A percentile compares a stretch with the other conserved stretches of the same genome.
Evolutionary conservation across 78 protist genomes (phyloP).

Genomic region (Dictyostelium discoideum): DNA sequence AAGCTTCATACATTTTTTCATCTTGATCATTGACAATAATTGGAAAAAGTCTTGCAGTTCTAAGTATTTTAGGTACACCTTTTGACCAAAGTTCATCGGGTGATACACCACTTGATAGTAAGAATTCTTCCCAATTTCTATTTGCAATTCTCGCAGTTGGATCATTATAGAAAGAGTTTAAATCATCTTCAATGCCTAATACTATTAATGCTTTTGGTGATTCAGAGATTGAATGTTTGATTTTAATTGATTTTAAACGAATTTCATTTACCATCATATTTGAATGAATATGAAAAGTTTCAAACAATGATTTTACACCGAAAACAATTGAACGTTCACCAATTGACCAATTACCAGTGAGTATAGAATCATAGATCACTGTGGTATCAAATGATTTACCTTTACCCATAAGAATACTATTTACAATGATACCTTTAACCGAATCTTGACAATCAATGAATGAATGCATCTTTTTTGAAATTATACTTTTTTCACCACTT

Average conservation of each 20-base stretch:
- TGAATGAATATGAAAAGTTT: neutral
- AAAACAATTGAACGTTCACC: slow-evolving; percentile 32
- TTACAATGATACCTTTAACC: slow-evolving; percentile 7
- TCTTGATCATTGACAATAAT: neutral
- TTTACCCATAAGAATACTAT: slow-evolving; percentile 28
- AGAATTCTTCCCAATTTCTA: slow-evolving; percentile 50
- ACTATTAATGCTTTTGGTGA: slow-evolving; percentile 21
- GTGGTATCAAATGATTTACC: slow-evolving; percentile 9
- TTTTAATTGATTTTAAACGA: neutral
- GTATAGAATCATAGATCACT: neutral
- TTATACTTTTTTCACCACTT: neutral
- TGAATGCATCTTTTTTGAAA: slow-evolving; percentile 23
- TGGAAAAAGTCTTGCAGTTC: slow-evolving; percentile 62
- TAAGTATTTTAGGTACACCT: neutral
- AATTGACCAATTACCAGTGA: slow-evolving; percentile 50
- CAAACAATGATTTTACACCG: slow-evolving; percentile 14
- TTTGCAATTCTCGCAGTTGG: slow-evolving; percentile 41
- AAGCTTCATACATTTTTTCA: slow-evolving; percentile 31
- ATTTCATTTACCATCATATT: slow-evolving; percentile 46
- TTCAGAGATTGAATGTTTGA: neutral
- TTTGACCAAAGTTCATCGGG: slow-evolving; percentile 70
- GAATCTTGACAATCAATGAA: slow-evolving; percentile 16
- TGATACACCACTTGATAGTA: slow-evolving; percentile 8
- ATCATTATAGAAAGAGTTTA: slow-evolving; percentile 5
- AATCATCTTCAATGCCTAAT: slow-evolving; percentile 43